These are phyloP conservation scores for Hyaloscypha variabilis DNA, from an alignment of 495 filamentous ascomycete genomes.

Conservation along the genomic window DNA sequence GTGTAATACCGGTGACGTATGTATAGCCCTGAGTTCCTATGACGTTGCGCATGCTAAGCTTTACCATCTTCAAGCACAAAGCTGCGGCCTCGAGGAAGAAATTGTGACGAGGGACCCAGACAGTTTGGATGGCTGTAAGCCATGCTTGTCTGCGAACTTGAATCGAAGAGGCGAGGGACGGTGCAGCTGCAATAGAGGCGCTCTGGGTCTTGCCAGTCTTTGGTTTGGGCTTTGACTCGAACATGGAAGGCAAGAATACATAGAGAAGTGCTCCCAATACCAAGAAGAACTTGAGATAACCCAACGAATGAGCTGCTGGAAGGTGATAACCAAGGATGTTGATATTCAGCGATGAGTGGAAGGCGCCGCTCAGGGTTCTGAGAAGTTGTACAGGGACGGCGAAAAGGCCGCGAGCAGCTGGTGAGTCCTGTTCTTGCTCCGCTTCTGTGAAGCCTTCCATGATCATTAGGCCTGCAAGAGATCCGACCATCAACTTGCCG, in stretches of 20 bases:
- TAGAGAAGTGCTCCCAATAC: constrained; percentile 70
- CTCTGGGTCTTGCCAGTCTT: constrained; percentile 33
- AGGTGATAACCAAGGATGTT: constrained; percentile 51
- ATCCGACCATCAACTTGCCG: constrained; percentile 87
- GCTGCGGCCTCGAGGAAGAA: constrained; percentile 85
- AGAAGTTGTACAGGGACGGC: constrained; percentile 64
- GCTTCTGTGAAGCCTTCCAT: constrained; percentile 71
- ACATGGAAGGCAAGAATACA: constrained; percentile 66
- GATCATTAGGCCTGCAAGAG: constrained; percentile 89
- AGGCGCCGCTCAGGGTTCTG: constrained; percentile 32
- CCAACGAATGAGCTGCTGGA: constrained; percentile 41
- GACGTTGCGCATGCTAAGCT: constrained; percentile 77
- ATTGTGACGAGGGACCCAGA: constrained; percentile 88
- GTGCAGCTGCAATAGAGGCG: constrained; percentile 48
- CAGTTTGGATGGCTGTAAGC: constrained; percentile 92
- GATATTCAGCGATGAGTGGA: constrained; percentile 32
- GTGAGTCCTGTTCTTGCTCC: constrained; percentile 56
- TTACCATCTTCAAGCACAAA: constrained; percentile 74
- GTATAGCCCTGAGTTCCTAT: constrained; percentile 78
- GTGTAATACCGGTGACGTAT: constrained; percentile 74
- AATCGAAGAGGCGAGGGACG: constrained; percentile 78
- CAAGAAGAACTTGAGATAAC: constrained; percentile 60
- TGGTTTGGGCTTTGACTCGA: constrained; percentile 54
- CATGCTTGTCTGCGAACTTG: constrained; percentile 88
- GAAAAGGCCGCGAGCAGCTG: constrained; percentile 70